phyloP scores from a whole-genome alignment of 257 asterid species.

The Plantago major region DNA sequence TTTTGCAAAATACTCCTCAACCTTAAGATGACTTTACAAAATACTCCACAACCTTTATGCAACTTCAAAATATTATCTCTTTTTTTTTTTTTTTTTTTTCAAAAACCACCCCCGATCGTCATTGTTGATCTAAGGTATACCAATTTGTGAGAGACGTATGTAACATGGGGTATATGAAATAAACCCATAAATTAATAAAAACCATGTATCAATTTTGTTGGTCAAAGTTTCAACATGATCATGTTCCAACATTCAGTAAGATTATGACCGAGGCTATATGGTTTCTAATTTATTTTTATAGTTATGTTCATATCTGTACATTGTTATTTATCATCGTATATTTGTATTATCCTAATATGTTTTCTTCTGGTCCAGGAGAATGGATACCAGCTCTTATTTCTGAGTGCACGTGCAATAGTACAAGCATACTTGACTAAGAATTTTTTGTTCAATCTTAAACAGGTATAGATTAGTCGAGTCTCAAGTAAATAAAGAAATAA shows the following conservation, averaged over 20 bases:
- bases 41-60: no score
- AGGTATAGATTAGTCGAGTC: slow-evolving; percentile 40
- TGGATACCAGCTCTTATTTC: slow-evolving; percentile 93
- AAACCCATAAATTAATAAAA: no score
- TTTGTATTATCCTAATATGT: not conserved
- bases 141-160: no score
- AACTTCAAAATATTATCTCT: no score
- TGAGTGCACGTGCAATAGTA: slow-evolving; percentile 98
- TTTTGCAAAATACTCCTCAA: no score
- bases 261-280: no score
- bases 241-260: no score
- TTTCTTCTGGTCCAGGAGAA: slow-evolving; percentile 59
- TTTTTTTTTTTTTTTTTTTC: no score
- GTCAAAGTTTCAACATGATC: not conserved
- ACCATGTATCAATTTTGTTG: not conserved
- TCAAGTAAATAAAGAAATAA: not conserved
- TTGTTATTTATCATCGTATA: not conserved
- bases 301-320: not conserved
- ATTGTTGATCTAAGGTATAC: no score
- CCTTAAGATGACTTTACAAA: no score
- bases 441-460: slow-evolving; percentile 88
- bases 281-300: not conserved
- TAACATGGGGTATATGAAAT: no score
- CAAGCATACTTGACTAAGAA: slow-evolving; percentile 93
- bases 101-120: no score